phyloP scores from a whole-genome alignment of 1,139 yeast species.

The Hemisphaericaspora lyxosophila region DNA sequence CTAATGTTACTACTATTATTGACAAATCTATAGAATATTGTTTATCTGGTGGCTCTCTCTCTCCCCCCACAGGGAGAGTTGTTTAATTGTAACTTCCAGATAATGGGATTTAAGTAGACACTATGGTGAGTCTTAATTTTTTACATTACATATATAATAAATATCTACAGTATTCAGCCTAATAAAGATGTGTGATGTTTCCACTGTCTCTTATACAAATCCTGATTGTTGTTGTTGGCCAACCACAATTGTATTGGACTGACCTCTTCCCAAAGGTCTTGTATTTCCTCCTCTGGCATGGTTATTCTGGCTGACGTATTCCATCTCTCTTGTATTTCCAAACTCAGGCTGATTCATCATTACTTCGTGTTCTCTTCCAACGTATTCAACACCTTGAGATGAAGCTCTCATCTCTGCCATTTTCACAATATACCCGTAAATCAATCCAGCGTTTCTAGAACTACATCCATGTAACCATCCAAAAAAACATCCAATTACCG shows the following conservation, averaged over 20 bases:
- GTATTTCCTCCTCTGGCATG: neutral
- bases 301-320: neutral
- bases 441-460: constrained; percentile 82
- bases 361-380: constrained; percentile 19
- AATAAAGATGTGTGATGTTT: no score
- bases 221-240: constrained; percentile 31
- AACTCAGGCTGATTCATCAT: constrained; percentile 1
- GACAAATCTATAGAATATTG: no score
- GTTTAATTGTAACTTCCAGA: no score
- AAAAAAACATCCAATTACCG: constrained; percentile 72
- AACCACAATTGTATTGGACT: constrained; percentile 17
- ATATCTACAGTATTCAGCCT: no score
- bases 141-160: no score
- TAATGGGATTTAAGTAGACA: no score
- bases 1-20: no score
- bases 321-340: constrained; percentile 3
- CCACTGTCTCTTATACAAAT: constrained; percentile 23
- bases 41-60: no score
- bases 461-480: constrained; percentile 84
- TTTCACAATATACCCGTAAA: constrained; percentile 52
- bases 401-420: constrained; percentile 34
- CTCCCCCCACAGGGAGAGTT: no score
- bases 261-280: neutral
- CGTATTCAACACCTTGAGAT: constrained; percentile 21
- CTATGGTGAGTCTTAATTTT: no score